Evolutionary conservation across 768 basidiomycete species (phyloP).

Genomic region (Boletellus sp.): DNA sequence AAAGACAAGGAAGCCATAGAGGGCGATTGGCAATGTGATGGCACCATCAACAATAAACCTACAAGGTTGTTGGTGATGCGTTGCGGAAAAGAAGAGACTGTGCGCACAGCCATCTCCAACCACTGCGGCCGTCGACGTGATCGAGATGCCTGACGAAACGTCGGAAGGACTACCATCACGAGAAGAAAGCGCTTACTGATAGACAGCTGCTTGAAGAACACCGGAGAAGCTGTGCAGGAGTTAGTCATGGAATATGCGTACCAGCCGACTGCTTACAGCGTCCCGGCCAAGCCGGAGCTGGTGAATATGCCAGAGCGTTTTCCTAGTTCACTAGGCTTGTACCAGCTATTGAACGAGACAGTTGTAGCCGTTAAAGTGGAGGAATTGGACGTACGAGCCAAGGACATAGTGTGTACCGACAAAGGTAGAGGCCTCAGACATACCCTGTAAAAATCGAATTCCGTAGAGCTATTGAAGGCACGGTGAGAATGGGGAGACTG

Average conservation of each 20-base stretch:
- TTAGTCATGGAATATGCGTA: background rate
- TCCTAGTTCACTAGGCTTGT: conserved; percentile 64
- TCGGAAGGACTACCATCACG: background rate
- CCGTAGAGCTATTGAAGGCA: conserved; percentile 48
- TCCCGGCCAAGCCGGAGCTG: conserved; percentile 56
- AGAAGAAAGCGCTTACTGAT: conserved; percentile 40
- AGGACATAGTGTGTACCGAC: conserved; percentile 72
- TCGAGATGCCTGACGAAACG: conserved; percentile 42
- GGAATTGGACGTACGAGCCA: conserved; percentile 50
- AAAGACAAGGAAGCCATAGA: conserved; percentile 70
- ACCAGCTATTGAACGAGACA: conserved; percentile 47
- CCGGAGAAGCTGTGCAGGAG: conserved; percentile 51
- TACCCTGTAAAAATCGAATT: conserved; percentile 70
- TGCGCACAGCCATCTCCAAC: conserved; percentile 63
- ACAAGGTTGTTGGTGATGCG: background rate
- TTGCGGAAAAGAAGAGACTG: background rate
- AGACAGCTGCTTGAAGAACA: conserved; percentile 60
- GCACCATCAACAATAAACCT: conserved; percentile 68
- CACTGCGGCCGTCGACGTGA: conserved; percentile 50
- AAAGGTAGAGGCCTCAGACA: conserved; percentile 73
- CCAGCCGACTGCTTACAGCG: conserved; percentile 40
- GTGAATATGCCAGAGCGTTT: conserved; percentile 73
- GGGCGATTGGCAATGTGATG: conserved; percentile 68
- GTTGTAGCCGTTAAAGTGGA: background rate
- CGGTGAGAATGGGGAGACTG: background rate